A percentile compares a stretch with the other conserved stretches of the same genome.
Evolutionary conservation across 305 asterid species (phyloP).

Genomic region (Lippia alba): DNA sequence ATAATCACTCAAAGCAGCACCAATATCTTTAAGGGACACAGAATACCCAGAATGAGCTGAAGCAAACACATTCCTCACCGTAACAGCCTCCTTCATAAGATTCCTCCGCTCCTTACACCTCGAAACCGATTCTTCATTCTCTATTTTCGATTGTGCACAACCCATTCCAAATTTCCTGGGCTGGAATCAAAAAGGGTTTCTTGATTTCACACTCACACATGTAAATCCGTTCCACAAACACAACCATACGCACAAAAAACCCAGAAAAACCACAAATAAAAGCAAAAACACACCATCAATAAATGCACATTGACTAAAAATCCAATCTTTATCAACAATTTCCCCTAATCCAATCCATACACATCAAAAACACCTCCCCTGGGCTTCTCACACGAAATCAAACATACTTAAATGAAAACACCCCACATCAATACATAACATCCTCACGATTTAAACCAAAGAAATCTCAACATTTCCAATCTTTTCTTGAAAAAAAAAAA

Average conservation of each 20-base stretch:
- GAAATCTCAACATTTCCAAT: slow-evolving; percentile 12
- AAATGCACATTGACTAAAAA: background rate
- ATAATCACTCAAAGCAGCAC: slow-evolving; percentile 92
- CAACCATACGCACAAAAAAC: slow-evolving; percentile 5
- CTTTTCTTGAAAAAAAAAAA: slow-evolving; percentile 11
- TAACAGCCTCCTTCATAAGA: slow-evolving; percentile 82
- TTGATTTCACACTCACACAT: slow-evolving; percentile 7
- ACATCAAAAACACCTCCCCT: slow-evolving; percentile 1
- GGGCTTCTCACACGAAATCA: slow-evolving; percentile 3
- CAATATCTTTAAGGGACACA: slow-evolving; percentile 79
- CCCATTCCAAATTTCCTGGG: slow-evolving; percentile 57
- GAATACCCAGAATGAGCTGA: slow-evolving; percentile 91
- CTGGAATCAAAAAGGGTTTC: slow-evolving; percentile 26
- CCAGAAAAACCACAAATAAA: background rate
- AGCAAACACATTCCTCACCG: slow-evolving; percentile 83
- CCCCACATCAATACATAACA: slow-evolving; percentile 20
- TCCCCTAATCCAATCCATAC: background rate
- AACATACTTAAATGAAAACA: background rate
- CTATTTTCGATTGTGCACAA: slow-evolving; percentile 88
- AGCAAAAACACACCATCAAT: background rate
- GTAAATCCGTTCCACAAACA: slow-evolving; percentile 9
- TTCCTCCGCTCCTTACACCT: slow-evolving; percentile 92
- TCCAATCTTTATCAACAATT: slow-evolving; percentile 5
- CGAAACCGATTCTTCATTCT: slow-evolving; percentile 89
- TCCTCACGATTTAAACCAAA: background rate